These are phyloP conservation scores for Berkeleyomyces rouxiae DNA, from an alignment of 2,329 filamentous ascomycete species.

Conservation along the genomic window DNA sequence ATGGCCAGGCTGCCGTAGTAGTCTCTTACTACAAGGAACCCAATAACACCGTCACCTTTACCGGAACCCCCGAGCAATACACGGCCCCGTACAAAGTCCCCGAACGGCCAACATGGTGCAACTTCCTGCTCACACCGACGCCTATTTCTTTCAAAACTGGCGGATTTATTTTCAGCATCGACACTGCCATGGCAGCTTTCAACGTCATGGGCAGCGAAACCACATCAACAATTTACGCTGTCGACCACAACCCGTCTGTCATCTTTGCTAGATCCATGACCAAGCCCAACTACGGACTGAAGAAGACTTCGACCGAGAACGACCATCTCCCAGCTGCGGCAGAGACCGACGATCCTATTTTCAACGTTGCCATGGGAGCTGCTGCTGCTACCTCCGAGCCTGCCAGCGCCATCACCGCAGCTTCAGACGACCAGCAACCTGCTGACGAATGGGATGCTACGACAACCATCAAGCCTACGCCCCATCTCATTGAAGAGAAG, in stretches of 20 bases:
- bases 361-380: slow-evolving; percentile 1
- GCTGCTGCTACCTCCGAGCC: neutral
- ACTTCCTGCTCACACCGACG: slow-evolving; percentile 12
- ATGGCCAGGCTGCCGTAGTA: slow-evolving; percentile 21
- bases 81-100: slow-evolving; percentile 29
- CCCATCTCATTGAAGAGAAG: neutral
- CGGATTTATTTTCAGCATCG: slow-evolving; percentile 10
- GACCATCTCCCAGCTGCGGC: slow-evolving; percentile 4
- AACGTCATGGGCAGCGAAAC: slow-evolving; percentile 15
- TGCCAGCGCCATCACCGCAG: neutral
- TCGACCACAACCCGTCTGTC: slow-evolving; percentile 38
- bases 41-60: slow-evolving; percentile 29
- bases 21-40: slow-evolving; percentile 30
- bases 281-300: slow-evolving; percentile 24
- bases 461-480: neutral
- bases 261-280: slow-evolving; percentile 23
- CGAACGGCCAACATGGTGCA: slow-evolving; percentile 25
- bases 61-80: slow-evolving; percentile 29
- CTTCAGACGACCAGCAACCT: neutral
- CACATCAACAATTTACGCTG: slow-evolving; percentile 32
- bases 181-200: slow-evolving; percentile 2
- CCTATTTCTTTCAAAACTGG: slow-evolving; percentile 10
- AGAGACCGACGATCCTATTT: neutral
- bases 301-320: neutral
- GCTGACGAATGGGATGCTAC: neutral